These are phyloP conservation scores for Claviceps monticola DNA, from an alignment of 2,329 filamentous ascomycete genomes.

Conservation along the genomic window DNA sequence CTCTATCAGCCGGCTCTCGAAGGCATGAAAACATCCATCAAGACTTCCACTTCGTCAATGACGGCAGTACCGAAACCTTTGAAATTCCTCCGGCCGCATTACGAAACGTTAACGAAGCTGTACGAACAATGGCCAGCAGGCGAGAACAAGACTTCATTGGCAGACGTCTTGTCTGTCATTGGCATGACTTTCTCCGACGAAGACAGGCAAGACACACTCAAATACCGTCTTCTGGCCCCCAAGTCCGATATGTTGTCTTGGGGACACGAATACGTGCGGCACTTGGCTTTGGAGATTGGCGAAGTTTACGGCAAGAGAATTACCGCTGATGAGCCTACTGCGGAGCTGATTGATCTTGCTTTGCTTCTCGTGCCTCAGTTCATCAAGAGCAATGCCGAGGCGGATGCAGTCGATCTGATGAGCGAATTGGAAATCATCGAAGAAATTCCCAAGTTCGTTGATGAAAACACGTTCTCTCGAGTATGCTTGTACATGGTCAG, in stretches of 20 bases:
- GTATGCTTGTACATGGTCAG: slow-evolving; percentile 98
- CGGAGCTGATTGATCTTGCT: slow-evolving; percentile 77
- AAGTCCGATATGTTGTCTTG: slow-evolving; percentile 89
- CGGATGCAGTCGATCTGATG: slow-evolving; percentile 91
- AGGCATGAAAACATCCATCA: slow-evolving; percentile 96
- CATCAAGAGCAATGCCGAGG: slow-evolving; percentile 93
- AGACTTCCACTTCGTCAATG: slow-evolving; percentile 98
- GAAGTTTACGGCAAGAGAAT: slow-evolving; percentile 84
- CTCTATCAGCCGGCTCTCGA: slow-evolving; percentile 90
- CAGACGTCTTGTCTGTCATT: slow-evolving; percentile 91
- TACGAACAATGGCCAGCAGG: slow-evolving; percentile 83
- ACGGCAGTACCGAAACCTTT: slow-evolving; percentile 96
- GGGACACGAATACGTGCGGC: slow-evolving; percentile 96
- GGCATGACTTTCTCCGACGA: slow-evolving; percentile 99
- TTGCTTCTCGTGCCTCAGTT: slow-evolving; percentile 83
- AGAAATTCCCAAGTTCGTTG: slow-evolving; percentile 73
- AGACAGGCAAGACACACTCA: slow-evolving; percentile 87
- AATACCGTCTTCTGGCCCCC: slow-evolving; percentile 81
- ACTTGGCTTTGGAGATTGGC: slow-evolving; percentile 89
- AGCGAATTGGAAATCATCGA: slow-evolving; percentile 97
- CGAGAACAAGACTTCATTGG: slow-evolving; percentile 76
- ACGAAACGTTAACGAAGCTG: slow-evolving; percentile 72
- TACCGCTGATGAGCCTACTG: slow-evolving; percentile 67
- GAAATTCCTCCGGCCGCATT: slow-evolving; percentile 95
- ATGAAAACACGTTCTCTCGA: slow-evolving; percentile 83